A percentile compares a stretch with the other conserved stretches of the same genome.
Evolutionary conservation across 495 filamentous ascomycete genomes (phyloP).

Genomic region (Neurospora sp.): DNA sequence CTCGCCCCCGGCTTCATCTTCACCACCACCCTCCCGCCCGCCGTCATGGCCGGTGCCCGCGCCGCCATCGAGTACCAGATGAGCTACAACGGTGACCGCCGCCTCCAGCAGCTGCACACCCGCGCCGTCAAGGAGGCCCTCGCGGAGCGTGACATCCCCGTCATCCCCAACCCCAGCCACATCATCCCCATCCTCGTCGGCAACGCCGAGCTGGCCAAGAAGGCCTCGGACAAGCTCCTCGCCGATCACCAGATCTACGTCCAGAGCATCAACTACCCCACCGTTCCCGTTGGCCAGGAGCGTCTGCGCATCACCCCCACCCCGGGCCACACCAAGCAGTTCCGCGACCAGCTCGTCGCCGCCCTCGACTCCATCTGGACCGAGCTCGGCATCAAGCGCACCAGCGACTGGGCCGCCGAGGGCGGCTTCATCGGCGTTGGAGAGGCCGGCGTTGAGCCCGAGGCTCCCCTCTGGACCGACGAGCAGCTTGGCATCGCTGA

Average conservation of each 20-base stretch:
- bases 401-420: conserved; percentile 78
- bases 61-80: conserved; percentile 90
- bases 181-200: conserved; percentile 93
- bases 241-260: conserved; percentile 90
- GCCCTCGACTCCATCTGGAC: conserved; percentile 83
- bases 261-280: conserved; percentile 98
- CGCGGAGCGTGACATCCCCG: conserved; percentile 74
- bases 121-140: conserved; percentile 79
- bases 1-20: conserved; percentile 98
- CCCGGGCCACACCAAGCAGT: conserved; percentile 75
- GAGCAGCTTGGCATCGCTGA: conserved; percentile 66
- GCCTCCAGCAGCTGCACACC: conserved; percentile 91
- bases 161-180: conserved; percentile 94
- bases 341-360: conserved; percentile 72
- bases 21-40: conserved; percentile 90
- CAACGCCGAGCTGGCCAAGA: conserved; percentile 85
- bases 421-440: conserved; percentile 94
- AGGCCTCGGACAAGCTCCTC: conserved; percentile 79
- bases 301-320: conserved; percentile 92
- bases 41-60: conserved; percentile 91
- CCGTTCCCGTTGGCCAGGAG: conserved; percentile 92
- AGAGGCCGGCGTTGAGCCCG: conserved; percentile 46
- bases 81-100: conserved; percentile 66
- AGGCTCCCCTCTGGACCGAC: conserved; percentile 71
- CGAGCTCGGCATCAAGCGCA: conserved; percentile 79